Conservation (phyloP, 2,329 filamentous ascomycete genomes). For the Aspergillus luchuensis region DNA sequence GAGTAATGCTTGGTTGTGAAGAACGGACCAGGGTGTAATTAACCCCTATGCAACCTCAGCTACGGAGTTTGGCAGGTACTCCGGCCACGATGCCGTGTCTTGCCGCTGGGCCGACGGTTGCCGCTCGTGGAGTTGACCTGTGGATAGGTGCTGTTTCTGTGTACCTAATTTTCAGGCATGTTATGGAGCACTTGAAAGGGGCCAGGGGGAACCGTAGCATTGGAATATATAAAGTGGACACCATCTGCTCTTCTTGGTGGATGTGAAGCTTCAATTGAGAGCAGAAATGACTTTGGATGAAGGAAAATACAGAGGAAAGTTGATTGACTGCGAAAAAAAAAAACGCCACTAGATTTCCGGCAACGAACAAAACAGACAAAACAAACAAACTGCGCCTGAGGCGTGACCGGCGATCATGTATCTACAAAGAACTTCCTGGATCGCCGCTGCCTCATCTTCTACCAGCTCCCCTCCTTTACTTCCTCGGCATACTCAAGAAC, state of each 20-base stretch:
- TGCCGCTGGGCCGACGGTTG: slow-evolving; percentile 7
- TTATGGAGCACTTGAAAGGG: not conserved
- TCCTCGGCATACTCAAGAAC: not conserved
- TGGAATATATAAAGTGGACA: slow-evolving; percentile 1
- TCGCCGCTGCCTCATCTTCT: not conserved
- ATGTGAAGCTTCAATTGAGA: not conserved
- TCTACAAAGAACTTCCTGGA: not conserved
- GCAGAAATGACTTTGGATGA: not conserved
- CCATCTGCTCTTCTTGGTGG: not conserved
- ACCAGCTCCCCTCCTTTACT: not conserved
- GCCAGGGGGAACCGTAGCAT: not conserved
- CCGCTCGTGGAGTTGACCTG: slow-evolving; percentile 5
- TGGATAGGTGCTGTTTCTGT: not conserved
- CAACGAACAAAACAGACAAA: not conserved
- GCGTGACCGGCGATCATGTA: not conserved
- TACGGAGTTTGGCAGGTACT: not conserved
- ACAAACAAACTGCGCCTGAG: not conserved
- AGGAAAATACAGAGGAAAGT: not conserved
- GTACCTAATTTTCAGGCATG: not conserved
- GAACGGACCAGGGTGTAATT: not conserved
- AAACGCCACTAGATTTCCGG: not conserved
- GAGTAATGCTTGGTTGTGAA: not conserved
- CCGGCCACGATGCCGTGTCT: slow-evolving; percentile 4
- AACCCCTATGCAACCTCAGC: not conserved
- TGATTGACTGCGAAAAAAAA: not conserved